Percentiles rank a stretch among this genome's conserved stretches.
These are phyloP conservation scores for Aspergillus puulaauensis DNA, from an alignment of 2,329 filamentous ascomycete species.

Conservation along the genomic window DNA sequence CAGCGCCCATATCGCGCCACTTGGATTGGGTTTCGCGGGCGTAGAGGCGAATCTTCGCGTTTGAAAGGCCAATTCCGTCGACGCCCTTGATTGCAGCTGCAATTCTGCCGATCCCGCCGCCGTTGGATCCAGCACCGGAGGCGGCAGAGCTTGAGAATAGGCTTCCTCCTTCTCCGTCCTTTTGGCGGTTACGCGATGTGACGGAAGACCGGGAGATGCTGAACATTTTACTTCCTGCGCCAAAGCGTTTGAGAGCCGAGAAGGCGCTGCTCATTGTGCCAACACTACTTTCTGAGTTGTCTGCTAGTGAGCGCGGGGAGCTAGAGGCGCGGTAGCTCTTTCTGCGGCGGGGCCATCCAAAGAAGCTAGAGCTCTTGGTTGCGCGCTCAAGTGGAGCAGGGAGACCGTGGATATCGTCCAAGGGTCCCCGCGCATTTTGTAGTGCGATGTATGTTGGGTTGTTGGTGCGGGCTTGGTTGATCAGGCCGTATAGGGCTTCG, in stretches of 20 bases:
- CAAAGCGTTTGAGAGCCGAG: constrained; percentile 72
- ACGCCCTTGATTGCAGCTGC: constrained; percentile 50
- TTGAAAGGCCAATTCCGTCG: constrained; percentile 64
- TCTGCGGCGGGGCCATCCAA: constrained; percentile 52
- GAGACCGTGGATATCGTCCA: constrained; percentile 60
- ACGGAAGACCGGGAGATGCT: constrained; percentile 80
- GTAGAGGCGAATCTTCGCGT: constrained; percentile 85
- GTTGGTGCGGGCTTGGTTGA: constrained; percentile 86
- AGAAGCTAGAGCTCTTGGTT: constrained; percentile 41
- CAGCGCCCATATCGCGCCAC: constrained; percentile 90
- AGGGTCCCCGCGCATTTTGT: constrained; percentile 66
- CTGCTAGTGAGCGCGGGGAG: constrained; percentile 54
- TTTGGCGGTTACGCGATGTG: constrained; percentile 52
- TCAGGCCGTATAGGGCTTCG: constrained; percentile 76
- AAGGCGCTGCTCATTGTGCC: constrained; percentile 78
- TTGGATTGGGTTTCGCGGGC: constrained; percentile 71
- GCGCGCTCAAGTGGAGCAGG: constrained; percentile 50
- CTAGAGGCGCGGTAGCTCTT: constrained; percentile 59
- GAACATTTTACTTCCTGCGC: constrained; percentile 70
- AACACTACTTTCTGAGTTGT: constrained; percentile 72
- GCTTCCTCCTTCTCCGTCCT: constrained; percentile 47
- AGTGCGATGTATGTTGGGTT: constrained; percentile 84
- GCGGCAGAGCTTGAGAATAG: constrained; percentile 59
- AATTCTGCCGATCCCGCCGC: constrained; percentile 56
- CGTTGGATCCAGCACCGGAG: constrained; percentile 48